Conservation (phyloP, 2,329 filamentous ascomycete genomes). For the Metarhizium rileyi region DNA sequence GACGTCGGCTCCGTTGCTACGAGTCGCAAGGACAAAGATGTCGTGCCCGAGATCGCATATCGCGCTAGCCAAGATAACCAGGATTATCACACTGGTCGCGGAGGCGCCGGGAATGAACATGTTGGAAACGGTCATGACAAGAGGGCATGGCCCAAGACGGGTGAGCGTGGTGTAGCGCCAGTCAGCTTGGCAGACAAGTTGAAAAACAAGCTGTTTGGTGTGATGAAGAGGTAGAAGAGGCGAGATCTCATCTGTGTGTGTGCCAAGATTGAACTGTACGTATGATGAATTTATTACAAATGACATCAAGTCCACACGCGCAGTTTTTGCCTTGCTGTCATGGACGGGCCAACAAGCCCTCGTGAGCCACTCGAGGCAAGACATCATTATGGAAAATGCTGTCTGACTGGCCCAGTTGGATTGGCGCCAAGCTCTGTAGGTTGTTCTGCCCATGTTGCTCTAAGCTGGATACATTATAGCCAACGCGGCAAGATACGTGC, state of each 20-base stretch:
- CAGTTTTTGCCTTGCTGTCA: too few relatives aligned
- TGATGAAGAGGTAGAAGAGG: slow-evolving; percentile 33
- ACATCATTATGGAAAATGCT: too few relatives aligned
- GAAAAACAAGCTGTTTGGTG: slow-evolving; percentile 44
- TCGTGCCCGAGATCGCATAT: slow-evolving; percentile 42
- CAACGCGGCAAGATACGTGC: neutral
- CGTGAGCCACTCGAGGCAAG: too few relatives aligned
- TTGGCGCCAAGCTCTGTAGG: too few relatives aligned
- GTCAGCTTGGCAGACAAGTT: slow-evolving; percentile 45
- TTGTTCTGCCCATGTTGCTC: neutral
- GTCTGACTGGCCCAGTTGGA: too few relatives aligned
- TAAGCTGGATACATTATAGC: neutral
- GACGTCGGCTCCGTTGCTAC: slow-evolving; percentile 31
- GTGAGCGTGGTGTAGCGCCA: slow-evolving; percentile 18
- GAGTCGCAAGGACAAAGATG: slow-evolving; percentile 39
- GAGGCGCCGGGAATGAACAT: slow-evolving; percentile 49
- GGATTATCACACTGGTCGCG: slow-evolving; percentile 49
- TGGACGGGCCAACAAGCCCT: too few relatives aligned
- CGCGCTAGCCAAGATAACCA: slow-evolving; percentile 36
- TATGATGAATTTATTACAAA: too few relatives aligned
- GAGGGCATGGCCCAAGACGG: slow-evolving; percentile 19
- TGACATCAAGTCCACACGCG: too few relatives aligned
- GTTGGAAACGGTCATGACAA: slow-evolving; percentile 21
- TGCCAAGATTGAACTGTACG: too few relatives aligned
- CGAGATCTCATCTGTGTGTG: too few relatives aligned